Base-by-base conservation (phyloP, 2,329 filamentous ascomycete species). In the Dactylellina cionopaga region DNA sequence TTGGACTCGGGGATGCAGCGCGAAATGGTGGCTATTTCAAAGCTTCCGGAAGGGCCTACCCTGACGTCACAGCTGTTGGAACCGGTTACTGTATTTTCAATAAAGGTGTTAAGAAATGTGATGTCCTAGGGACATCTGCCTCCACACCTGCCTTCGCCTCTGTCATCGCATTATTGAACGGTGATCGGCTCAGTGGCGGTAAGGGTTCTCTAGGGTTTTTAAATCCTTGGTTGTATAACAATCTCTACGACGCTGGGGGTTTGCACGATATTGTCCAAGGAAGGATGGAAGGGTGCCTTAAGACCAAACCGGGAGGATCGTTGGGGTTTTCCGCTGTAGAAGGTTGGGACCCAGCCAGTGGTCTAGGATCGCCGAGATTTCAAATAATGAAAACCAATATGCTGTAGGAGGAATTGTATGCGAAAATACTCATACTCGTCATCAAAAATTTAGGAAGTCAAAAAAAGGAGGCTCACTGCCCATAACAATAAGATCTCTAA, bases 151-250 rank as follows among this genome's bases (percentile, higher is more conserved):
- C 86, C 0, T 85, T 86, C 22, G 84, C 86, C 0, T 84, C 83
- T 3, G 82, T 90, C 49, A 80, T 90, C 39, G 81, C 85, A 0
- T 82, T 90, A 4, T 80, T 90, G 66, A 90, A 90, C 75, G 87
- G 89, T 75, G 86, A 84, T 0, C 80, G 86, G 29, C 78, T 89
- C 15, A 79, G 82, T 0, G 80, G 79, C 5, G 84, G 84, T 4
- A 83, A 84, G 76, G 74, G 62, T 10, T 76, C 80, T 0, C 60
- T 83, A 0, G 81, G 82, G 0, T 83, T 82, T 75, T 75, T 83
- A 74, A 83, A 83, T 74, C 82, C 82, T 5, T 82, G 80, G 80
- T 56, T 83, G 47, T 83, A 83, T 37, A 77, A 75, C 19, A 77
- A 75, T 5, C 41, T 44, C 19, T 44, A 44, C 15, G 19, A 44